A percentile compares a stretch with the other conserved stretches of the same genome.
These are phyloP conservation scores for Podaxis sp. DNA, from an alignment of 768 basidiomycete genomes.

Conservation along the genomic window DNA sequence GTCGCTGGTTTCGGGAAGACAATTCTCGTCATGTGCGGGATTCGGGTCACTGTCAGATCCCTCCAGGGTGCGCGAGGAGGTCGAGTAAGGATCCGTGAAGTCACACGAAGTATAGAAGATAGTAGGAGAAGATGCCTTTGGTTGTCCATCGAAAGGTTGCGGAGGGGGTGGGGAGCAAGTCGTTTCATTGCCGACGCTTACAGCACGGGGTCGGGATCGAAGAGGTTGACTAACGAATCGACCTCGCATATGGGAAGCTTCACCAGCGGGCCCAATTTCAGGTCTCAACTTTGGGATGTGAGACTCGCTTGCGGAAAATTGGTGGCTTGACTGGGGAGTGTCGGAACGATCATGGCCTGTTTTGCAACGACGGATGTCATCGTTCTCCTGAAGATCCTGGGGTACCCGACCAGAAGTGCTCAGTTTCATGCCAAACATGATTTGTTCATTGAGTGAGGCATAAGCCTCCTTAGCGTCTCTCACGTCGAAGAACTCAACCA, in stretches of 20 bases:
- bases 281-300: conserved; percentile 19
- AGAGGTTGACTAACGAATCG: conserved; percentile 21
- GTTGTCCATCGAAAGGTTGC: conserved; percentile 2
- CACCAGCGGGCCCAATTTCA: conserved; percentile 30
- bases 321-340: conserved; percentile 18
- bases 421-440: conserved; percentile 53
- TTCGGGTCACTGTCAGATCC: background rate
- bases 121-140: conserved; percentile 29
- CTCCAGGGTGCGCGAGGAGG: background rate
- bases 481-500: conserved; percentile 69
- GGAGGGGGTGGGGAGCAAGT: conserved; percentile 15
- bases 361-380: conserved; percentile 4
- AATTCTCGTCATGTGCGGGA: background rate
- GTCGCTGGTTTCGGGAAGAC: background rate
- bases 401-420: conserved; percentile 35
- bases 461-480: conserved; percentile 56
- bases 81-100: conserved; percentile 19
- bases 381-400: conserved; percentile 18
- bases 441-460: conserved; percentile 46
- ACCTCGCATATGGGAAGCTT: conserved; percentile 35
- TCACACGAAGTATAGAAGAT: conserved; percentile 32
- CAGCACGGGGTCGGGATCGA: conserved; percentile 10
- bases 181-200: conserved; percentile 9
- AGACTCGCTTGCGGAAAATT: conserved; percentile 19
- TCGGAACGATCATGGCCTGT: conserved; percentile 17